Conservation (phyloP, 805 yeast species). For the Pichia californica region DNA sequence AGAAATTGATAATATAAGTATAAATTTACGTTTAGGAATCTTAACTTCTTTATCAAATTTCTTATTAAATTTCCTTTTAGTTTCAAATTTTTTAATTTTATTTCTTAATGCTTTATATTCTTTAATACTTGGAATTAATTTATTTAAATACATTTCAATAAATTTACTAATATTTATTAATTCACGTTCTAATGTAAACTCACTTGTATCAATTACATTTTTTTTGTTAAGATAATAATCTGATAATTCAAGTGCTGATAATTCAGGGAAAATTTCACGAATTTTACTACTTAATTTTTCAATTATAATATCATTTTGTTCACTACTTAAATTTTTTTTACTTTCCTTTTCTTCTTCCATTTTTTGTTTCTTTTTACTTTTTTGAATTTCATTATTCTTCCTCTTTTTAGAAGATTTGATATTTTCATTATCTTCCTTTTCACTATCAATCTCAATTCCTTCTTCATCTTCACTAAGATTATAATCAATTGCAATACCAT, state of each 20-base stretch:
- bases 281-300: conserved; percentile 61
- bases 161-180: conserved; percentile 52
- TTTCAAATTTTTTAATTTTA: conserved; percentile 21
- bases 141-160: conserved; percentile 42
- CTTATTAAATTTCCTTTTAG: conserved; percentile 22
- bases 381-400: conserved; percentile 38
- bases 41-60: conserved; percentile 21
- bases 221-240: conserved; percentile 52
- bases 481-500: conserved; percentile 58
- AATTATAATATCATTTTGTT: conserved; percentile 53
- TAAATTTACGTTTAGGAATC: conserved; percentile 34
- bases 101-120: conserved; percentile 23
- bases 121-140: conserved; percentile 34
- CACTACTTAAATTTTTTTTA: conserved; percentile 49
- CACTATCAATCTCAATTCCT: conserved; percentile 11
- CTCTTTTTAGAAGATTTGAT: conserved; percentile 18
- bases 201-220: conserved; percentile 57
- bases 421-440: conserved; percentile 9
- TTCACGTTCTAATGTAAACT: conserved; percentile 45
- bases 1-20: conserved; percentile 59
- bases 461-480: conserved; percentile 26
- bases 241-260: conserved; percentile 68
- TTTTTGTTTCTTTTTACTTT: conserved; percentile 58
- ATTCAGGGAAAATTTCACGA: conserved; percentile 53
- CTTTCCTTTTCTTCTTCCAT: conserved; percentile 57